These are phyloP conservation scores for Aegle marmelos DNA, from an alignment of 345 rosid genomes.

Conservation along the genomic window DNA sequence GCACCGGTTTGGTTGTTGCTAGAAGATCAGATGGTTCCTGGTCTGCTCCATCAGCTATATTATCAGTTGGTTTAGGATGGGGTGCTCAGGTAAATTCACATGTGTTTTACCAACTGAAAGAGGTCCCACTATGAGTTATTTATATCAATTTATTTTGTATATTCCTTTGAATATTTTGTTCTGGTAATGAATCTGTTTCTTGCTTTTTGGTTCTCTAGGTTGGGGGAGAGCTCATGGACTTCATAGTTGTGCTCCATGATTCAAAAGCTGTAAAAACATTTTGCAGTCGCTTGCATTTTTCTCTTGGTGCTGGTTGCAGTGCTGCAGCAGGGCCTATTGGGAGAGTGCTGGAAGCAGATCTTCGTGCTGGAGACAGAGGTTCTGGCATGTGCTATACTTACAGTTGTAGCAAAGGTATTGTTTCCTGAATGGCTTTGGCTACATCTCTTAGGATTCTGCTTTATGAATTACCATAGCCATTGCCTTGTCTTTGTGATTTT, in stretches of 20 bases:
- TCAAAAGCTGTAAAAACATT: conserved; percentile 89
- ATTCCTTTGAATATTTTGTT: neutral
- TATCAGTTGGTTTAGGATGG: conserved; percentile 90
- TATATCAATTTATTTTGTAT: neutral
- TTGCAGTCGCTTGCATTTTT: conserved; percentile 95
- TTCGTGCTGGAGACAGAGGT: conserved; percentile 90
- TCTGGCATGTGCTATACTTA: conserved; percentile 93
- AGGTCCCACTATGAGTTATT: neutral
- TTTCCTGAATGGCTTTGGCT: neutral
- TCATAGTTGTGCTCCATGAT: conserved; percentile 83
- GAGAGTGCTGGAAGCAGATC: conserved; percentile 94
- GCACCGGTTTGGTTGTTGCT: conserved; percentile 85
- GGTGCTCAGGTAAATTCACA: conserved; percentile 81
- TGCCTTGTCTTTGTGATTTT: neutral
- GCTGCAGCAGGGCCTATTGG: conserved; percentile 98
- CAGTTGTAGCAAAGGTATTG: conserved; percentile 91
- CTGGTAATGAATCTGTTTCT: neutral
- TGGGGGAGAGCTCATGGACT: conserved; percentile 98
- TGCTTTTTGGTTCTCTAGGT: conserved; percentile 35
- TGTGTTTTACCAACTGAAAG: neutral
- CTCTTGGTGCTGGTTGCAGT: conserved; percentile 97
- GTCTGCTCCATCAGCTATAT: conserved; percentile 95
- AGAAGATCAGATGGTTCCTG: conserved; percentile 88
- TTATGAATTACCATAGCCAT: neutral
- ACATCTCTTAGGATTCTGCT: neutral